Evolutionary conservation across 495 filamentous ascomycete species (phyloP).

Genomic region (Penicillium egyptiacum): DNA sequence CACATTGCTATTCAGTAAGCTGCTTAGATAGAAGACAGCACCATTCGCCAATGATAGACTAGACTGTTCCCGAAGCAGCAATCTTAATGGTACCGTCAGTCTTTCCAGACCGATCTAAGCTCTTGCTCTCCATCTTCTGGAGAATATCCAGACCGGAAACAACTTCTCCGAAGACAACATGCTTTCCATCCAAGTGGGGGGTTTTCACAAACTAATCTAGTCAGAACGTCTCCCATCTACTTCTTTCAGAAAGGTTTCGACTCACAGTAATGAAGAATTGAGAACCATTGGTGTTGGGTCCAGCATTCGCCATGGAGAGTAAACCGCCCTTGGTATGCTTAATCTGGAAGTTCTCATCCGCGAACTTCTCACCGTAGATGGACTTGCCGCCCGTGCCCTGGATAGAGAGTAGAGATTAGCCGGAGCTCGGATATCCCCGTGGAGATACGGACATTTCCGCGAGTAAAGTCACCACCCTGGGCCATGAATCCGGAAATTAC

Average conservation of each 20-base stretch:
- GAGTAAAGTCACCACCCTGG: constrained; percentile 41
- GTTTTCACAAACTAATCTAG: constrained; percentile 57
- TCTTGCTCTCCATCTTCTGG: background rate
- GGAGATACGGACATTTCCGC: constrained; percentile 59
- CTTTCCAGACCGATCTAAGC: constrained; percentile 1
- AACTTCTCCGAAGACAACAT: constrained; percentile 78
- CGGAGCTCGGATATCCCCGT: background rate
- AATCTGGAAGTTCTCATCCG: constrained; percentile 79
- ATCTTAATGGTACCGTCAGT: constrained; percentile 7
- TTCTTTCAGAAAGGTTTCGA: background rate
- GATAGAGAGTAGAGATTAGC: constrained; percentile 10
- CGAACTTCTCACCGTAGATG: constrained; percentile 88
- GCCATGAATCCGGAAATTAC: constrained; percentile 94
- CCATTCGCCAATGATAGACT: background rate
- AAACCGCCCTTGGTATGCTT: constrained; percentile 80
- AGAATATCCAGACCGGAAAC: constrained; percentile 10
- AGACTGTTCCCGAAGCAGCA: background rate
- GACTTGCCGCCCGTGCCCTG: constrained; percentile 83
- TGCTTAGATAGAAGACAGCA: background rate
- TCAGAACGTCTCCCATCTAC: background rate
- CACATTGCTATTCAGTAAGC: background rate
- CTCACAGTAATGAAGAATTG: constrained; percentile 86
- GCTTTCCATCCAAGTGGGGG: constrained; percentile 80
- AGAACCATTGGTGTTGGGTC: constrained; percentile 73
- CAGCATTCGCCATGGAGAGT: constrained; percentile 88